These are phyloP conservation scores for Cladophialophora yegresii DNA, from an alignment of 2,329 filamentous ascomycete genomes.

Conservation along the genomic window DNA sequence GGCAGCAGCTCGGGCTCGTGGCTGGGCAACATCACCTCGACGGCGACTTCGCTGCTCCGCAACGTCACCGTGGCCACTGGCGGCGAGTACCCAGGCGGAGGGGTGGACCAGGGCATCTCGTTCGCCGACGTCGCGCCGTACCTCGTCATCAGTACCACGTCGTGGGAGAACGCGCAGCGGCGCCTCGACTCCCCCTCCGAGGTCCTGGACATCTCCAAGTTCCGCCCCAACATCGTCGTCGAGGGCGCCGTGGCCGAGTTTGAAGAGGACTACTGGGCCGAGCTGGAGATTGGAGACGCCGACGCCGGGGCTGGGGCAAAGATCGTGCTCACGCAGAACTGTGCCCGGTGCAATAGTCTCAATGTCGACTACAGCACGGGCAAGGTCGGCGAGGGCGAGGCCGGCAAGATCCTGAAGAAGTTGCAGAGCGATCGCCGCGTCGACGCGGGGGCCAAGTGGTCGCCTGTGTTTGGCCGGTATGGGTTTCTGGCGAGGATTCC, in stretches of 20 bases:
- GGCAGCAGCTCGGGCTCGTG: conserved; percentile 23
- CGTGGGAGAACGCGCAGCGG: conserved; percentile 56
- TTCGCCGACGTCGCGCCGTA: conserved; percentile 77
- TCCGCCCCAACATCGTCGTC: conserved; percentile 72
- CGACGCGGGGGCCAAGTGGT: conserved; percentile 67
- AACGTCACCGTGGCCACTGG: conserved; percentile 19
- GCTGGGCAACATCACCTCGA: conserved; percentile 29
- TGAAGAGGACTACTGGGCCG: conserved; percentile 73
- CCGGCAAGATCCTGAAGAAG: conserved; percentile 67
- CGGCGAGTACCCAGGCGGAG: conserved; percentile 20
- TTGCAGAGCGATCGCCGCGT: conserved; percentile 70
- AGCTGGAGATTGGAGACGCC: conserved; percentile 51
- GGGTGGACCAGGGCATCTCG: conserved; percentile 57
- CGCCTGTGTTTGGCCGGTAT: conserved; percentile 73
- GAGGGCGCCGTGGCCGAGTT: conserved; percentile 59
- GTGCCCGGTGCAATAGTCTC: conserved; percentile 66
- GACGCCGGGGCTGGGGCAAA: too few relatives aligned
- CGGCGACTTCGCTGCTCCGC: conserved; percentile 20
- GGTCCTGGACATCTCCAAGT: conserved; percentile 65
- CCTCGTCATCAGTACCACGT: conserved; percentile 69
- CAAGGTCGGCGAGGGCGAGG: conserved; percentile 57
- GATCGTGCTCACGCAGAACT: conserved; percentile 68
- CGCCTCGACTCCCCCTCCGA: conserved; percentile 58
- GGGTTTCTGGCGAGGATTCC: conserved; percentile 56
- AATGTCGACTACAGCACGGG: conserved; percentile 73